Conservation (phyloP, 129 eudicot species). For the Flaveria linearis region DNA sequence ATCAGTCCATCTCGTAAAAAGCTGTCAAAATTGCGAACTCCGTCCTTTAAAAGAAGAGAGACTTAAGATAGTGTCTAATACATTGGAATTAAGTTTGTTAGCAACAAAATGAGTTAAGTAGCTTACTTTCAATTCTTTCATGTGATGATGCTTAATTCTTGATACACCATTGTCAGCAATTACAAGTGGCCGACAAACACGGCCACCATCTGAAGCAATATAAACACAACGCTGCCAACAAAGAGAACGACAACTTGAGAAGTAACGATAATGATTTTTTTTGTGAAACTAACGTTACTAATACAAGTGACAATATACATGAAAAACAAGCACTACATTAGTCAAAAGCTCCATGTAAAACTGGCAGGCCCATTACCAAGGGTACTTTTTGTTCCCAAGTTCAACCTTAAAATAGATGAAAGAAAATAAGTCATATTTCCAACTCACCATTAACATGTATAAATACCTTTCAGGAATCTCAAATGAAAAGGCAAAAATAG, state of each 20-base stretch:
- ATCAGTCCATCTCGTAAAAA: constrained; percentile 84
- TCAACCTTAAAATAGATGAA: background rate
- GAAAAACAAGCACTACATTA: background rate
- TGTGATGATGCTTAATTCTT: constrained; percentile 84
- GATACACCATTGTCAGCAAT: constrained; percentile 96
- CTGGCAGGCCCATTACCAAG: background rate
- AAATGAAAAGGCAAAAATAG: background rate
- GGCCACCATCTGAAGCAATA: constrained; percentile 97
- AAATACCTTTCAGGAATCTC: background rate
- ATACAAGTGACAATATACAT: background rate
- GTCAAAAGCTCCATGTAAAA: background rate
- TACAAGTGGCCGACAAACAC: constrained; percentile 98
- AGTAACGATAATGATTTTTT: background rate
- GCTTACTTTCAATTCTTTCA: constrained; percentile 82
- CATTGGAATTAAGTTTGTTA: background rate
- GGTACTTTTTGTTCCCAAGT: background rate
- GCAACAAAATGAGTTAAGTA: background rate
- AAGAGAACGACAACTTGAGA: background rate
- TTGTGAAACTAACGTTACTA: background rate
- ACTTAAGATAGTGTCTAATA: constrained; percentile 9
- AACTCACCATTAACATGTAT: background rate
- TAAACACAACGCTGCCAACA: constrained; percentile 86
- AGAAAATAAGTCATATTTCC: constrained; percentile 3
- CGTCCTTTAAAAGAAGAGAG: constrained; percentile 56
- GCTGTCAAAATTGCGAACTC: constrained; percentile 78